Percentiles rank a stretch among this genome's conserved stretches.
phyloP scores from a whole-genome alignment of 495 filamentous ascomycete genomes.

The Penicillium crystallinum region DNA sequence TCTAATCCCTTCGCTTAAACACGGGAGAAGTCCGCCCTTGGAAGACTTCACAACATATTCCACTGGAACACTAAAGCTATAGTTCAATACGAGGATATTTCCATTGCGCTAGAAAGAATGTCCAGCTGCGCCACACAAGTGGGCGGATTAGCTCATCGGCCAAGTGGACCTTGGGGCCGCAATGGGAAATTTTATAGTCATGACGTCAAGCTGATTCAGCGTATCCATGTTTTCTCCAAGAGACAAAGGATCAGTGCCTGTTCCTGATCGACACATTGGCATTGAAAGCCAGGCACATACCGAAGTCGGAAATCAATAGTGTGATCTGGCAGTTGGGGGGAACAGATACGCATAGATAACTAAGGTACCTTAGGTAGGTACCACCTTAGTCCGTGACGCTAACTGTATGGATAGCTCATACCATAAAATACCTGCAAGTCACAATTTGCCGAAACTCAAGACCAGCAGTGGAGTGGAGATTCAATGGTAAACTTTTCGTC shows the following conservation, averaged over 20 bases:
- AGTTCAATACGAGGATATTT: slow-evolving; percentile 3
- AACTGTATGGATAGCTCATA: too few relatives aligned
- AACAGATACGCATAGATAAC: neutral
- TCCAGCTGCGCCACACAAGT: slow-evolving; percentile 15
- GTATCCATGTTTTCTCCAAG: slow-evolving; percentile 3
- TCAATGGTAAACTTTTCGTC: too few relatives aligned
- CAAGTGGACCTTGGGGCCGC: slow-evolving; percentile 2
- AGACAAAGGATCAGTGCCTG: neutral
- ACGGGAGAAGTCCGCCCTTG: neutral
- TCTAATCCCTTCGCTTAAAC: neutral
- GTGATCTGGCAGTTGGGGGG: neutral
- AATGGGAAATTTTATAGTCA: slow-evolving; percentile 9
- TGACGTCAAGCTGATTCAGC: slow-evolving; percentile 27
- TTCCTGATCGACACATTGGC: slow-evolving; percentile 12
- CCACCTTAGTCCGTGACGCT: too few relatives aligned
- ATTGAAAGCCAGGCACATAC: slow-evolving; percentile 2
- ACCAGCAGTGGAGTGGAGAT: neutral
- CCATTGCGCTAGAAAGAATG: neutral
- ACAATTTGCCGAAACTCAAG: neutral
- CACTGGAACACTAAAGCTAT: neutral
- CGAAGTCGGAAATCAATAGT: neutral
- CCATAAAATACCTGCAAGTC: slow-evolving; percentile 1
- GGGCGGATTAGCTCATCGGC: slow-evolving; percentile 10
- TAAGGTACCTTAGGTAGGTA: too few relatives aligned
- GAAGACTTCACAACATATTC: neutral